A percentile compares a stretch with the other conserved stretches of the same genome.
Evolutionary conservation across 495 filamentous ascomycete species (phyloP).

Genomic region (Penicillium canariense): DNA sequence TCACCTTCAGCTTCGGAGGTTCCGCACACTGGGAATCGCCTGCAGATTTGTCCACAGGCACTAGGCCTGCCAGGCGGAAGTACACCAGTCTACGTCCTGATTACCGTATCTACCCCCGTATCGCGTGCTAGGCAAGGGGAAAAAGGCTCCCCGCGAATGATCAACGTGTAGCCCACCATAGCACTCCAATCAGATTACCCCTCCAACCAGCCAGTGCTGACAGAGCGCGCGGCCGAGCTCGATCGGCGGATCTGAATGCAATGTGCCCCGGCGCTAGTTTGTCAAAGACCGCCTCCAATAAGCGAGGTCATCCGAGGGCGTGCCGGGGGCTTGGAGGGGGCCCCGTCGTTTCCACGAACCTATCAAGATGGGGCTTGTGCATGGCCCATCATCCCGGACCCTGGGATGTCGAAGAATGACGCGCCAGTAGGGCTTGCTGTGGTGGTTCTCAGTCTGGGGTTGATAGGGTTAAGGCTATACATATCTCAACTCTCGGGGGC

Average conservation of each 20-base stretch:
- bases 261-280: slow-evolving; percentile 26
- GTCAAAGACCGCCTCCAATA: slow-evolving; percentile 22
- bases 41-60: slow-evolving; percentile 5
- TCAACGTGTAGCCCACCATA: not conserved
- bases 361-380: slow-evolving; percentile 27
- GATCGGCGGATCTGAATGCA: slow-evolving; percentile 27
- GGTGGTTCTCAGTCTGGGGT: not conserved
- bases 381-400: slow-evolving; percentile 31
- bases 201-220: not conserved
- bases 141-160: slow-evolving; percentile 1
- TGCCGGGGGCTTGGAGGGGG: not conserved
- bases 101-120: no score
- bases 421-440: slow-evolving; percentile 19
- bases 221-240: not conserved
- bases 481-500: not conserved
- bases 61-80: no score
- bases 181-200: not conserved
- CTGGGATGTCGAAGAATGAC: slow-evolving; percentile 21
- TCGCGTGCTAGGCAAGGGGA: not conserved
- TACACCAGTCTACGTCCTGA: no score
- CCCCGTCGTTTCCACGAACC: slow-evolving; percentile 13
- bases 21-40: slow-evolving; percentile 5
- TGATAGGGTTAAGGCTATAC: not conserved
- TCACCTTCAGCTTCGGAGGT: slow-evolving; percentile 17
- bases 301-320: slow-evolving; percentile 6